Conservation (phyloP, 2,329 filamentous ascomycete genomes). For the Colletotrichum zoysiae region DNA sequence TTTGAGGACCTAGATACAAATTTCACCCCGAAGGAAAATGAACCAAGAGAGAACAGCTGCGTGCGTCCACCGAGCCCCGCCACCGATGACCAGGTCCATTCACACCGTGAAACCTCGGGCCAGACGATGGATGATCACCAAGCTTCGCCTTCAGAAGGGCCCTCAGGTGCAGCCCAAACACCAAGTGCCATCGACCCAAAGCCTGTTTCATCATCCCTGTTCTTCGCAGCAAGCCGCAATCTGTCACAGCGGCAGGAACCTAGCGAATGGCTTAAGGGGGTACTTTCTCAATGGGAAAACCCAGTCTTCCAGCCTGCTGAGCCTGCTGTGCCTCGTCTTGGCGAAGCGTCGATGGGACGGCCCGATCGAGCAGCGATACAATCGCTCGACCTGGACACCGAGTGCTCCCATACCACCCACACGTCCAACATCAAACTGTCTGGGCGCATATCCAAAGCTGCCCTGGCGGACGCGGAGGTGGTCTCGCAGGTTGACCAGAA, state of each 20-base stretch:
- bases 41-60: not conserved
- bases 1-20: slow-evolving; percentile 53
- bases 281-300: slow-evolving; percentile 79
- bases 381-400: not conserved
- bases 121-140: not conserved
- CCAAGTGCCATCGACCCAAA: not conserved
- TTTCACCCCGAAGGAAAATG: not conserved
- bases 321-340: slow-evolving; percentile 58
- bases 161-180: too few relatives aligned
- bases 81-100: not conserved
- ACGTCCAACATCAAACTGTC: slow-evolving; percentile 44
- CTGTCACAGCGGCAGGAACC: slow-evolving; percentile 45
- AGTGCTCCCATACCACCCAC: slow-evolving; percentile 11
- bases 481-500: slow-evolving; percentile 90
- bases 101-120: not conserved
- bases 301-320: slow-evolving; percentile 75
- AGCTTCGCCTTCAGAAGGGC: too few relatives aligned
- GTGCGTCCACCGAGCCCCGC: not conserved
- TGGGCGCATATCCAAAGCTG: slow-evolving; percentile 71
- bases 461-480: slow-evolving; percentile 71
- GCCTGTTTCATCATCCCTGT: slow-evolving; percentile 20
- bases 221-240: slow-evolving; percentile 11
- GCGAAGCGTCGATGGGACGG: slow-evolving; percentile 42
- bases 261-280: slow-evolving; percentile 68
- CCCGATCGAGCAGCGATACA: slow-evolving; percentile 11